Conservation (phyloP, 192 early-diverging fungal species). For the Ambispora gerdemannii region DNA sequence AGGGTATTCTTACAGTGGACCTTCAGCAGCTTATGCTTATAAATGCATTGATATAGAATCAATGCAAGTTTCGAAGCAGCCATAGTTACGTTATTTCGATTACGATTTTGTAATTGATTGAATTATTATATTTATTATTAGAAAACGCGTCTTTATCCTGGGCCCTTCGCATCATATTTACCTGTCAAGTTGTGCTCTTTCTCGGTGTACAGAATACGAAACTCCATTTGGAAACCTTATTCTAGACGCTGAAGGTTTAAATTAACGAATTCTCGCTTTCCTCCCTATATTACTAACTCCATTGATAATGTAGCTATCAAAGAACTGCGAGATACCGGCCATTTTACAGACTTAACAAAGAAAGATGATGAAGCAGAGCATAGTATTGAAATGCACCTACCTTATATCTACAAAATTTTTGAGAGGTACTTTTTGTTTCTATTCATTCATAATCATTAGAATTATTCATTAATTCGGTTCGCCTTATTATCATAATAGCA, state of each 20-base stretch:
- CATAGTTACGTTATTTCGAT: background rate
- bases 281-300: too few species aligned
- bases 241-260: conserved; percentile 63
- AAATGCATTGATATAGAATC: conserved; percentile 57
- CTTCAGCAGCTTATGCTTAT: conserved; percentile 90
- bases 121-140: conserved; percentile 22
- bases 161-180: conserved; percentile 93
- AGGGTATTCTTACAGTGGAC: conserved; percentile 85
- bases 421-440: conserved; percentile 45
- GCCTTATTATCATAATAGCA: too few species aligned
- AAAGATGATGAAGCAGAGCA: conserved; percentile 89
- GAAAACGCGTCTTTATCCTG: conserved; percentile 83
- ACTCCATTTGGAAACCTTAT: conserved; percentile 85
- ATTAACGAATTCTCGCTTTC: background rate
- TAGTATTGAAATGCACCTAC: conserved; percentile 96
- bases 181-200: conserved; percentile 75
- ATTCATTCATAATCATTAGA: background rate
- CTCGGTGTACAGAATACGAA: conserved; percentile 65
- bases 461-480: conserved; percentile 17
- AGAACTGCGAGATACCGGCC: conserved; percentile 60
- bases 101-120: background rate
- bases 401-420: conserved; percentile 83
- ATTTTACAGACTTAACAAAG: conserved; percentile 66
- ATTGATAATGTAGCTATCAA: conserved; percentile 51
- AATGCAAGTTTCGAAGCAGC: conserved; percentile 44